Evolutionary conservation across 2,329 filamentous ascomycete species (phyloP).

Genomic region (Phialophora chinensis): DNA sequence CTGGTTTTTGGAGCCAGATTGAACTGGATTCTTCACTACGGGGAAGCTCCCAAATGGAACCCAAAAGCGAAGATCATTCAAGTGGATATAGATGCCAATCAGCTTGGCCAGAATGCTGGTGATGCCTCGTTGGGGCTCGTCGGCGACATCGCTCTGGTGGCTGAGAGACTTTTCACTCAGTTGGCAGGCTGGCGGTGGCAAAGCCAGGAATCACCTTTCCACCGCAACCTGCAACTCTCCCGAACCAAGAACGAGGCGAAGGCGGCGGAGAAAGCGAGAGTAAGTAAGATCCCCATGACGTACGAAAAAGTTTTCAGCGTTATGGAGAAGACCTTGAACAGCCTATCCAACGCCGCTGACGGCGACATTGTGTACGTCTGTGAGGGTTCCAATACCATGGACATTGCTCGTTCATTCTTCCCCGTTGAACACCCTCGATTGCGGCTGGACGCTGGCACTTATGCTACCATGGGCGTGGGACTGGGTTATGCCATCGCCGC

Average conservation of each 20-base stretch:
- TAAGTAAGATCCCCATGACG: slow-evolving; percentile 51
- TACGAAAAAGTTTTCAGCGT: slow-evolving; percentile 59
- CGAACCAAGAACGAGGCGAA: slow-evolving; percentile 55
- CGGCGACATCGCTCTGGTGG: slow-evolving; percentile 59
- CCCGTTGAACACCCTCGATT: slow-evolving; percentile 60
- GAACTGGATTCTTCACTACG: slow-evolving; percentile 65
- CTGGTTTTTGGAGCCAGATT: slow-evolving; percentile 61
- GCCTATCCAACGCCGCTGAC: slow-evolving; percentile 51
- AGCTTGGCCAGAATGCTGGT: slow-evolving; percentile 58
- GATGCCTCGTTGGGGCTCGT: slow-evolving; percentile 52
- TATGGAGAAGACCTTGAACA: slow-evolving; percentile 58
- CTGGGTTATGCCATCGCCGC: slow-evolving; percentile 64
- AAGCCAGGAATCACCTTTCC: slow-evolving; percentile 48
- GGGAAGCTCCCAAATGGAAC: slow-evolving; percentile 62
- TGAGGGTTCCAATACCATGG: slow-evolving; percentile 67
- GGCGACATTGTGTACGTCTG: slow-evolving; percentile 62
- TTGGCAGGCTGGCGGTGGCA: slow-evolving; percentile 54
- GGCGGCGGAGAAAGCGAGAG: slow-evolving; percentile 48
- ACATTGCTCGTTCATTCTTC: slow-evolving; percentile 64
- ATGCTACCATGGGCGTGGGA: slow-evolving; percentile 66
- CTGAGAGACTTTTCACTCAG: slow-evolving; percentile 52
- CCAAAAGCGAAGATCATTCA: slow-evolving; percentile 59
- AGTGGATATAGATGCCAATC: slow-evolving; percentile 60
- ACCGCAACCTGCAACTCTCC: slow-evolving; percentile 40
- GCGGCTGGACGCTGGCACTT: slow-evolving; percentile 63